phyloP scores from a whole-genome alignment of 2,329 filamentous ascomycete species.

The Trichoderma gracile region DNA sequence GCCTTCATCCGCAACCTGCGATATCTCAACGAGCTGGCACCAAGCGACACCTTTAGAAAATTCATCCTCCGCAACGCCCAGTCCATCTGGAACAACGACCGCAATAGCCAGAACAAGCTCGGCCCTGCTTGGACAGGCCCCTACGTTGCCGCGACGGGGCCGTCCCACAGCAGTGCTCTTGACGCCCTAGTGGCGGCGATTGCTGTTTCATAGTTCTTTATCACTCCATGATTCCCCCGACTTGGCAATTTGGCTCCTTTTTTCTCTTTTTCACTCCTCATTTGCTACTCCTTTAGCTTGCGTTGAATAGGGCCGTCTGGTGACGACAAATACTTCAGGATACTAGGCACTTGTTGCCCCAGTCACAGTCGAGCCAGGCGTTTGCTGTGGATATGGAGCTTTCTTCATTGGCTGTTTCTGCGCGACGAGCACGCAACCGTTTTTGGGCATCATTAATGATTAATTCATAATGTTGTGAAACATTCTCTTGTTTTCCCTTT shows the following conservation, averaged over 20 bases:
- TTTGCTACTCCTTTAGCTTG: conserved; percentile 1
- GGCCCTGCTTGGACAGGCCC: conserved; percentile 68
- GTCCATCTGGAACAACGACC: conserved; percentile 63
- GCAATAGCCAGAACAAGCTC: conserved; percentile 52
- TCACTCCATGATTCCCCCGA: not conserved
- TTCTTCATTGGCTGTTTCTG: conserved; percentile 3
- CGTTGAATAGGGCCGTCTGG: conserved; percentile 17
- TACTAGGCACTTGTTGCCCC: not conserved
- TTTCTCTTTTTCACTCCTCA: not conserved
- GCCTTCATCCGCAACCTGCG: conserved; percentile 67
- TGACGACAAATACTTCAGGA: conserved; percentile 15
- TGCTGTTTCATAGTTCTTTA: conserved; percentile 37
- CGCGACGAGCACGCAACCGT: conserved; percentile 11
- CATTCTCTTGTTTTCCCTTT: conserved; percentile 5
- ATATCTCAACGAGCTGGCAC: conserved; percentile 55
- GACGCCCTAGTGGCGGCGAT: conserved; percentile 66
- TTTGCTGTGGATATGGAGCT: conserved; percentile 22
- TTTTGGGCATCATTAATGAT: conserved; percentile 20
- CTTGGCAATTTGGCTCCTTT: conserved; percentile 10
- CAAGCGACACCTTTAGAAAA: conserved; percentile 49
- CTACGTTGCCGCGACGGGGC: conserved; percentile 51
- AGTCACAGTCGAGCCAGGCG: conserved; percentile 22
- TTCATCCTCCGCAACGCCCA: conserved; percentile 64
- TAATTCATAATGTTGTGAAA: conserved; percentile 23
- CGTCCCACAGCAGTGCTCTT: conserved; percentile 65